A percentile compares a stretch with the other conserved stretches of the same genome.
Conservation (phyloP, 495 filamentous ascomycete species). For the Evansstolkia leycettana region DNA sequence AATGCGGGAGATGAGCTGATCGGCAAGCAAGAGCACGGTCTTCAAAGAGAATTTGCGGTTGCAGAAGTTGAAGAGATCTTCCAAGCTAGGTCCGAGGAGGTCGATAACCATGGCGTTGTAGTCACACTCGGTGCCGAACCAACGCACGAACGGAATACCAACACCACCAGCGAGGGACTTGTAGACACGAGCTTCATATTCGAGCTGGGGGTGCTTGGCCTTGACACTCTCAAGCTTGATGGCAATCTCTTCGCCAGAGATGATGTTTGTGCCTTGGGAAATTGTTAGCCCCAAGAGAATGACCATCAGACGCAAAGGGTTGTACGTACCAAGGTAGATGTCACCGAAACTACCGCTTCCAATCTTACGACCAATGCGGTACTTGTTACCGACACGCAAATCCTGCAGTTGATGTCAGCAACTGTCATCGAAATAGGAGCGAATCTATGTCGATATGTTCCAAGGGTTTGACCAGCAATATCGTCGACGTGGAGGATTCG, state of each 20-base stretch:
- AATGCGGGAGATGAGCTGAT: constrained; percentile 98
- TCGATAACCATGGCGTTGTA: constrained; percentile 99
- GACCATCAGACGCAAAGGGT: too few species aligned
- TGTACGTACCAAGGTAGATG: constrained; percentile 77
- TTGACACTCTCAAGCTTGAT: constrained; percentile 99
- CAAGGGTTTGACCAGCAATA: too few species aligned
- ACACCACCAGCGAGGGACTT: constrained; percentile 98
- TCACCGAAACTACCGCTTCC: constrained; percentile 98
- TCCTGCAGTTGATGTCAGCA: constrained; percentile 49
- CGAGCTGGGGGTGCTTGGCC: constrained; percentile 98
- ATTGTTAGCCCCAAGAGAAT: too few species aligned
- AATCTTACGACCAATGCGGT: constrained; percentile 99
- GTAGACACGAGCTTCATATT: constrained; percentile 99
- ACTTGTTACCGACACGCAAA: constrained; percentile 99
- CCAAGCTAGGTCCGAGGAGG: constrained; percentile 90
- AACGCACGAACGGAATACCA: constrained; percentile 97
- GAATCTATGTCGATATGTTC: too few species aligned
- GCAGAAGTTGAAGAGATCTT: constrained; percentile 99
- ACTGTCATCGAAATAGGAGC: too few species aligned
- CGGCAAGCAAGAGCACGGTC: constrained; percentile 95
- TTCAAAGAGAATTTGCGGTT: constrained; percentile 99
- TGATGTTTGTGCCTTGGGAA: constrained; percentile 84
- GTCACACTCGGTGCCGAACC: constrained; percentile 99
- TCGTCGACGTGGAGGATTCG: too few species aligned
- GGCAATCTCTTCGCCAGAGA: constrained; percentile 98